Base-by-base conservation (phyloP, 2,329 filamentous ascomycete genomes). In the Cercospora sojina region DNA sequence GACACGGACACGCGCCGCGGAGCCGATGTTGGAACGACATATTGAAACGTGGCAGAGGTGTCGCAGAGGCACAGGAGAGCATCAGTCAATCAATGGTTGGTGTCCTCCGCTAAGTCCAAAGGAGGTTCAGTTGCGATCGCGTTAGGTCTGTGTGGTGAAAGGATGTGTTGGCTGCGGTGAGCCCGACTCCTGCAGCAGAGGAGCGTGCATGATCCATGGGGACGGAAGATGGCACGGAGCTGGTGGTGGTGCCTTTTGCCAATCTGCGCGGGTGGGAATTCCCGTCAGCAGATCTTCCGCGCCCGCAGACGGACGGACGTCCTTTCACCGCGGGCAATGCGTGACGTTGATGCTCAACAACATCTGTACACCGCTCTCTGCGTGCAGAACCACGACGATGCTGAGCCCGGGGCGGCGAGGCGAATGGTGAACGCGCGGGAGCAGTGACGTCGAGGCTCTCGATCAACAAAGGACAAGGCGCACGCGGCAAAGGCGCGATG, bases 401-500 rank as follows among this genome's bases (percentile, higher is more conserved):
- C 0, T 55, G 49, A 27, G 49, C 18, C 16, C 20, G 49, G 5
- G 20, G 20, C 25, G 25, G 25, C 53, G 18, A 27, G 4, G 53
- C 27, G 18, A 32, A 32, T 56, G 27, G 47, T 47, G 9, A 23
- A n/a, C n/a, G 32, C 23, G 58, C 12, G 35, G 58, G 25, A 25
- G 58, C 16, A 57, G 41, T 62, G 59, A 62, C 59, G 59, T 62
- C 43, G 41, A 53, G 43, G 13, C 23, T n/a, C 47, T 12, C 47
- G 47, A 51, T 51, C 47, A 51, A 25, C 53, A 57, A 32, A 18
- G 35, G 35, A 35, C 23, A 35, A 10, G 13, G 31, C 27, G 27
- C 27, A 20, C 58, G 59, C 59, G 59, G 59, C 43, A 53, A 38
- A 53, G 59, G 59, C 59, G 59, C 41, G 58, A 60, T 29, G 58